Evolutionary conservation across 495 filamentous ascomycete genomes (phyloP).

Genomic region (Trichoderma asperelloides): DNA sequence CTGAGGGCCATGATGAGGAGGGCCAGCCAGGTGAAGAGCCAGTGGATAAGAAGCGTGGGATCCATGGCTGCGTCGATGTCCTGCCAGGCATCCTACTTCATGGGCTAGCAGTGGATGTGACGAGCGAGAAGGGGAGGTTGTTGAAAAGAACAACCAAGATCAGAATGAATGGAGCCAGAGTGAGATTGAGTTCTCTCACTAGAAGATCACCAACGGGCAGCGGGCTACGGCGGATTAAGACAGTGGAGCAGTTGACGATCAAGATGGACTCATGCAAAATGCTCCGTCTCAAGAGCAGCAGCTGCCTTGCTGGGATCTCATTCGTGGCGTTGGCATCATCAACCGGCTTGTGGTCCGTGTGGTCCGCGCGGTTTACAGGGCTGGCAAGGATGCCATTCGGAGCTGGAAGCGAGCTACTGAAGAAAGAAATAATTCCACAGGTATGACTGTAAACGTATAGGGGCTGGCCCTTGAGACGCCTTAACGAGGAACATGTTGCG

Average conservation of each 20-base stretch:
- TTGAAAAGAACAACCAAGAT: background rate
- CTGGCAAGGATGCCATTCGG: no score
- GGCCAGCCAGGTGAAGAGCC: constrained; percentile 24
- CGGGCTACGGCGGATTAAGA: background rate
- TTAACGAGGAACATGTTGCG: no score
- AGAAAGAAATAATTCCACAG: no score
- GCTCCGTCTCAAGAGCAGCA: background rate
- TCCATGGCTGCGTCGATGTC: background rate
- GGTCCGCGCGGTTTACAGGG: no score
- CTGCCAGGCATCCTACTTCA: background rate
- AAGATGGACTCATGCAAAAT: background rate
- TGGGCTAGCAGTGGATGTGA: background rate
- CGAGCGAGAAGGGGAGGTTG: background rate
- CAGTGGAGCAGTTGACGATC: background rate
- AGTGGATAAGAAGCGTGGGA: constrained; percentile 22
- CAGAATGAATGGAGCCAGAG: background rate
- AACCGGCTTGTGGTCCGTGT: no score
- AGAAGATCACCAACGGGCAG: background rate
- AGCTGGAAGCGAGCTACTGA: no score
- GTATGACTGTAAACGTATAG: no score
- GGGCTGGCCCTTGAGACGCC: no score
- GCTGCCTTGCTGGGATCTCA: background rate
- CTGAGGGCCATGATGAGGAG: constrained; percentile 20
- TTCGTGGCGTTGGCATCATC: no score
- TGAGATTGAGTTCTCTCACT: background rate